A percentile compares a stretch with the other conserved stretches of the same genome.
Evolutionary conservation across 352 stramenopile genomes (phyloP).

Genomic region (Phytopythium delawarense): DNA sequence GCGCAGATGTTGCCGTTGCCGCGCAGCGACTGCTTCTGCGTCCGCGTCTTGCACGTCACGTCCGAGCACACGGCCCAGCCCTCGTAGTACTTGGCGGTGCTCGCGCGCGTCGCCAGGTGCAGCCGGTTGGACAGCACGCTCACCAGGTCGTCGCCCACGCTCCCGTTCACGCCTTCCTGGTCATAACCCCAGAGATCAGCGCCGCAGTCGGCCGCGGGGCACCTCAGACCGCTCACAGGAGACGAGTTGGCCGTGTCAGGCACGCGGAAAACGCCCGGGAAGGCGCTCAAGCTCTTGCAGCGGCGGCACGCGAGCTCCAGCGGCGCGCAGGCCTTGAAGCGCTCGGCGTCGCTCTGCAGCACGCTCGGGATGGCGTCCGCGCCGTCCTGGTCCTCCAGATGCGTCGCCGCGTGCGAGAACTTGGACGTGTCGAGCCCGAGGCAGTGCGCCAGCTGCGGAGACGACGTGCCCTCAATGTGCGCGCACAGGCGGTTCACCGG

Average conservation of each 20-base stretch:
- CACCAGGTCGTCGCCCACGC: conserved; percentile 67
- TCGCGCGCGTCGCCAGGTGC: conserved; percentile 70
- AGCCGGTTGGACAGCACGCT: conserved; percentile 81
- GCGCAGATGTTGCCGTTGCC: conserved; percentile 92
- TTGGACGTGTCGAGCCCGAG: conserved; percentile 96
- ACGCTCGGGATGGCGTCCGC: conserved; percentile 86
- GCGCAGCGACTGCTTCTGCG: conserved; percentile 94
- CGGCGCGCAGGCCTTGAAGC: conserved; percentile 85
- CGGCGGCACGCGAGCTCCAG: conserved; percentile 70
- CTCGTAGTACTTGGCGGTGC: conserved; percentile 89
- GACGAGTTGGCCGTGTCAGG: conserved; percentile 19
- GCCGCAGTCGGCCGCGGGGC: conserved; percentile 46
- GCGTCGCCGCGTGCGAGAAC: conserved; percentile 84
- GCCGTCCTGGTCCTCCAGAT: conserved; percentile 84
- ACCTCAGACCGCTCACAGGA: conserved; percentile 50
- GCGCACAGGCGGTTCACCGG: conserved; percentile 97
- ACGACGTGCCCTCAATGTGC: conserved; percentile 97
- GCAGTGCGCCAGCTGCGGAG: conserved; percentile 92
- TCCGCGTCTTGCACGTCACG: conserved; percentile 91
- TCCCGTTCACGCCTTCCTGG: conserved; percentile 68
- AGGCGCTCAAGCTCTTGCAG: conserved; percentile 63
- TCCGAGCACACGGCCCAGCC: conserved; percentile 93
- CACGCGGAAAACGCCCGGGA: conserved; percentile 61
- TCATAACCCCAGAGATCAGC: conserved; percentile 83
- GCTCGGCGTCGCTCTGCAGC: conserved; percentile 81